Evolutionary conservation across 1,284 basidiomycete genomes (phyloP).

Genomic region (Melampsora larici-populina): DNA sequence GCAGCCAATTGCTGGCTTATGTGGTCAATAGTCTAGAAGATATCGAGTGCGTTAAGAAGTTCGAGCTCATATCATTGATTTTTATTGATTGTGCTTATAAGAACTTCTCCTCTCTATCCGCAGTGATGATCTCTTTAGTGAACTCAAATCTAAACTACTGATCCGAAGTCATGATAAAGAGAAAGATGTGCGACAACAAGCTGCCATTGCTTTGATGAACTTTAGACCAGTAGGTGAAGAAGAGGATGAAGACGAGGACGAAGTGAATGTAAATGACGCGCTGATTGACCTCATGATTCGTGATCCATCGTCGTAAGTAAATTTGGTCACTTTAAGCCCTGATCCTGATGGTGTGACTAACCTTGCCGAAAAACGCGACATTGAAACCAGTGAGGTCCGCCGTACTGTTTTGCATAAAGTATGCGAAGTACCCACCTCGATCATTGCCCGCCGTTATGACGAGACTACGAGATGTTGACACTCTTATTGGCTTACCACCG

Average conservation of each 20-base stretch:
- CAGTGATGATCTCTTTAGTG: constrained; percentile 76
- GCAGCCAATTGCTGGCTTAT: constrained; percentile 72
- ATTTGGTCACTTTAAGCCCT: no score
- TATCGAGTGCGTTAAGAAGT: constrained; percentile 65
- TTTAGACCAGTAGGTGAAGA: constrained; percentile 71
- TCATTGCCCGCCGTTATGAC: constrained; percentile 67
- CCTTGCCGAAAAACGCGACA: no score
- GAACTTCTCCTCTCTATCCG: constrained; percentile 29
- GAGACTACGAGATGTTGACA: constrained; percentile 80
- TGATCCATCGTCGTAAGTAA: constrained; percentile 73
- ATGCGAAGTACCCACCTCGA: constrained; percentile 63
- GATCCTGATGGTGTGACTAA: no score
- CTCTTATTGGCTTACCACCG: constrained; percentile 62
- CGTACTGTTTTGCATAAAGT: constrained; percentile 78
- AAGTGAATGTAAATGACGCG: constrained; percentile 53
- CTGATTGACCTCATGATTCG: constrained; percentile 70
- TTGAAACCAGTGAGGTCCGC: constrained; percentile 73
- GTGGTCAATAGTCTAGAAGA: constrained; percentile 76
- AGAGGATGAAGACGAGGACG: constrained; percentile 60
- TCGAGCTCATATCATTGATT: not conserved
- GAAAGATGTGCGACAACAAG: constrained; percentile 73
- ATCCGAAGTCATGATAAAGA: constrained; percentile 84
- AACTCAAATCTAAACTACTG: constrained; percentile 68
- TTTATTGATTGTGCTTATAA: not conserved
- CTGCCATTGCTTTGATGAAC: constrained; percentile 78